These are phyloP conservation scores for Candolleomyces eurysporus DNA, from an alignment of 768 basidiomycete genomes.

Conservation along the genomic window DNA sequence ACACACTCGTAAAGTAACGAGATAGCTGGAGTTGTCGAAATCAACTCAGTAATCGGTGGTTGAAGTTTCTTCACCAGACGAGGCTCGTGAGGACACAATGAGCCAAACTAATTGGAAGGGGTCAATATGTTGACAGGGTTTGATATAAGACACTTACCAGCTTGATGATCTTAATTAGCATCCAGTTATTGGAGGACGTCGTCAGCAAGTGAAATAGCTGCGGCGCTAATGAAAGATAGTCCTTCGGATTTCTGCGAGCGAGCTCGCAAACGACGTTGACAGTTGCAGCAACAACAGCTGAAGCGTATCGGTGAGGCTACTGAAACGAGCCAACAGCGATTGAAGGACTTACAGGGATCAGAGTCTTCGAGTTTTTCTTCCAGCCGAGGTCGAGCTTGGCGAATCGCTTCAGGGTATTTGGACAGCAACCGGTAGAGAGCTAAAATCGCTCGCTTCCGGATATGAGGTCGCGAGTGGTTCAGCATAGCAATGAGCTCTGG, in stretches of 20 bases:
- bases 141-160: conserved; percentile 49
- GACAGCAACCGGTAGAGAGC: conserved; percentile 77
- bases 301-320: neutral
- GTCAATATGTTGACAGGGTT: neutral
- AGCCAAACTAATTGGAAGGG: conserved; percentile 70
- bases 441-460: conserved; percentile 88
- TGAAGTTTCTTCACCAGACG: conserved; percentile 93
- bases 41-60: conserved; percentile 91
- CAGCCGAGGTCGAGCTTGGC: conserved; percentile 63
- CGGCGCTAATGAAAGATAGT: conserved; percentile 86
- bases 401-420: conserved; percentile 78
- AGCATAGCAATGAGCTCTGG: conserved; percentile 84
- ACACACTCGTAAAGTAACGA: conserved; percentile 98
- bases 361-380: conserved; percentile 80
- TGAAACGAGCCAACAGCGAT: neutral
- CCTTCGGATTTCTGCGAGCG: conserved; percentile 72
- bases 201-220: conserved; percentile 91
- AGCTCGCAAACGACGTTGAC: conserved; percentile 95
- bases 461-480: conserved; percentile 83
- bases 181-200: conserved; percentile 97
- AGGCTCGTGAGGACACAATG: conserved; percentile 87
- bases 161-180: conserved; percentile 99
- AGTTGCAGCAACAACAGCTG: conserved; percentile 91
- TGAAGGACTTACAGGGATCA: conserved; percentile 54
- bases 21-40: conserved; percentile 92